Base-by-base conservation (phyloP, 2,329 filamentous ascomycete genomes). In the Fusarium sp. region DNA sequence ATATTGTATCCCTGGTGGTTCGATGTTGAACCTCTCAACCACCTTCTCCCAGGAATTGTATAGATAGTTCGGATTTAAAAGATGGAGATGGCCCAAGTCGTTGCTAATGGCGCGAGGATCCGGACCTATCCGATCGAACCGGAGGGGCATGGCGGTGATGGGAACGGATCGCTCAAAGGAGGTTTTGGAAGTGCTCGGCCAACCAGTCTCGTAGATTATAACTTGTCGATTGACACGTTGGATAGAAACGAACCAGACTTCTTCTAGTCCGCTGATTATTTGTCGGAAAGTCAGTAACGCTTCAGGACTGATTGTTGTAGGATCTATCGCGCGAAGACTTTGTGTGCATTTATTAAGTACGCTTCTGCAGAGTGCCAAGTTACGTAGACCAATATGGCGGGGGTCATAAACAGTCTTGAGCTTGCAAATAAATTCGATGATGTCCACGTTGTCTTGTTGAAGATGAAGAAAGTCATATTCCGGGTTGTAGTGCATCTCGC, bases 381-480 rank as follows among this genome's bases (percentile, higher is more conserved):
- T 54, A 10, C 23, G 32, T 0, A 54, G 13, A 1, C 43, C 51
- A 3, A 54, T 2, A 4, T n/a, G 15, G 2, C 22, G 51, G 5
- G 51, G 32, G 37, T 54, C 32, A 27, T 49, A 10, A 6, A 20
- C 15, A 1, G 1, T 10, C 7, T 54, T 49, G 3, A 54, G 6
- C 0, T 54, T 33, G 7, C 14, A 15, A 0, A 54, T 4, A 22
- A 49, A 39, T 1, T 39, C 51, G 1, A 37, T 6, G 3, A 30
- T 23, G 0, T 13, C n/a, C 32, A 39, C 27, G 2, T 14, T n/a
- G 22, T 15, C 30, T 22, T 48, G 22, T n/a, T n/a, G 1, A 14
- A 54, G n/a, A 7, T 48, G 22, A 5, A 54, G 14, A 17, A 54
- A 48, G 14, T 37, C 43, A 14, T 37, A 54, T 22, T 54, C 51